Conservation (phyloP, 2,329 filamentous ascomycete species). For the Calonectria hongkongensis region DNA sequence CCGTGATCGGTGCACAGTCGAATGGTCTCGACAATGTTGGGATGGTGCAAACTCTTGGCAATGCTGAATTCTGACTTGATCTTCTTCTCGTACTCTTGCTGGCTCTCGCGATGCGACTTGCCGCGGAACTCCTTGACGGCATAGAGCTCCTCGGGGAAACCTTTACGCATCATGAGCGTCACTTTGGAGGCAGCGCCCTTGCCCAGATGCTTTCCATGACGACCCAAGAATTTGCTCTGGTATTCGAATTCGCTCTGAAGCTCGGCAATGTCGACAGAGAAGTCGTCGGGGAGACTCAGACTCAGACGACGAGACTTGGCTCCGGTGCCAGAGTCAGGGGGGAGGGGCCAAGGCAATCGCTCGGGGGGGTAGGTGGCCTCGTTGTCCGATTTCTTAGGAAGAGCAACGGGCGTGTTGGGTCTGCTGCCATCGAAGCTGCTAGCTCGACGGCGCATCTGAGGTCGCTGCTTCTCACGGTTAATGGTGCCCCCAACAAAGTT, state of each 20-base stretch:
- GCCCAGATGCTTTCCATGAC: conserved; percentile 84
- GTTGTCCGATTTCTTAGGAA: conserved; percentile 46
- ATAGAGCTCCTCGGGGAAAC: conserved; percentile 78
- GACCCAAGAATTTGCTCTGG: conserved; percentile 81
- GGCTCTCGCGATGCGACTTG: conserved; percentile 80
- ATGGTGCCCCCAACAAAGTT: conserved; percentile 65
- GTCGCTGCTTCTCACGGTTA: conserved; percentile 50
- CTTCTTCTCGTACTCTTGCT: conserved; percentile 88
- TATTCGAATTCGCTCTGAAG: conserved; percentile 82
- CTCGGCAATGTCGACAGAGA: conserved; percentile 81
- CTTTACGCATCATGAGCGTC: conserved; percentile 85
- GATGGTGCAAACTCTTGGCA: conserved; percentile 88
- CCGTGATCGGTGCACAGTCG: conserved; percentile 84
- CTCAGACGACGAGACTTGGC: conserved; percentile 88
- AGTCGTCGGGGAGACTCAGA: conserved; percentile 83
- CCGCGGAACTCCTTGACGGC: conserved; percentile 92
- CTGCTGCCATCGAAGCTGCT: conserved; percentile 69
- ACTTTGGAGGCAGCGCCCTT: conserved; percentile 90
- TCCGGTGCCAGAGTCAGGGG: conserved; percentile 82
- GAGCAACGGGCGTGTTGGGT: conserved; percentile 49
- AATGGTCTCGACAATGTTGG: conserved; percentile 89
- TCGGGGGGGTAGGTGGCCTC: conserved; percentile 61
- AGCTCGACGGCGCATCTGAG: conserved; percentile 60
- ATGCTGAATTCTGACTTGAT: conserved; percentile 95
- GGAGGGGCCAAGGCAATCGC: conserved; percentile 74